A percentile compares a stretch with the other conserved stretches of the same genome.
These are phyloP conservation scores for Penicillium sclerotigenum DNA, from an alignment of 2,329 filamentous ascomycete species.

Conservation along the genomic window DNA sequence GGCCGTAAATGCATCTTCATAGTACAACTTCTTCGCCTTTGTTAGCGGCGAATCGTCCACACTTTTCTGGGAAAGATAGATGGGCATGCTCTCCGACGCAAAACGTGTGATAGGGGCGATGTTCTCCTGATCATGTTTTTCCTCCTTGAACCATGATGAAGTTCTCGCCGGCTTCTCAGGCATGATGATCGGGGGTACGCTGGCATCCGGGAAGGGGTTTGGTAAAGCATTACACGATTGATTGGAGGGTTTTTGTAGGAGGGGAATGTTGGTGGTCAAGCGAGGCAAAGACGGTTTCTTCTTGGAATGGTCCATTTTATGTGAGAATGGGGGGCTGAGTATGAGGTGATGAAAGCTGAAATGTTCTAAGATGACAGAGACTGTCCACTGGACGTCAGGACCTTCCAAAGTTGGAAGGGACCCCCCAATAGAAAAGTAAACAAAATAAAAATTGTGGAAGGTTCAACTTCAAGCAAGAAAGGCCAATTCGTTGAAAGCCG, in stretches of 20 bases:
- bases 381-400: background rate
- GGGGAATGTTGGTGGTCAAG: conserved; percentile 14
- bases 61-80: conserved; percentile 13
- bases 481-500: conserved; percentile 29
- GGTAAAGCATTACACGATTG: conserved; percentile 7
- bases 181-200: conserved; percentile 15
- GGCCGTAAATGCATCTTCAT: conserved; percentile 39
- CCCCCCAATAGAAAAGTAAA: background rate
- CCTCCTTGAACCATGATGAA: conserved; percentile 26
- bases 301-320: conserved; percentile 13
- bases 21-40: conserved; percentile 40
- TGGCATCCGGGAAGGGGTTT: conserved; percentile 17
- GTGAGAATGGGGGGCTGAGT: background rate
- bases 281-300: conserved; percentile 18
- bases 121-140: conserved; percentile 28
- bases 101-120: conserved; percentile 8
- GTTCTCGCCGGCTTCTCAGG: conserved; percentile 16
- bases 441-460: background rate
- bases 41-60: conserved; percentile 14
- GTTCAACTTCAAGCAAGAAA: conserved; percentile 24
- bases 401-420: background rate
- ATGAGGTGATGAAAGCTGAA: background rate
- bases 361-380: background rate
- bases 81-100: conserved; percentile 12
- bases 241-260: conserved; percentile 2